phyloP scores from a whole-genome alignment of 2,329 filamentous ascomycete species.

The Venturia aucupariae region DNA sequence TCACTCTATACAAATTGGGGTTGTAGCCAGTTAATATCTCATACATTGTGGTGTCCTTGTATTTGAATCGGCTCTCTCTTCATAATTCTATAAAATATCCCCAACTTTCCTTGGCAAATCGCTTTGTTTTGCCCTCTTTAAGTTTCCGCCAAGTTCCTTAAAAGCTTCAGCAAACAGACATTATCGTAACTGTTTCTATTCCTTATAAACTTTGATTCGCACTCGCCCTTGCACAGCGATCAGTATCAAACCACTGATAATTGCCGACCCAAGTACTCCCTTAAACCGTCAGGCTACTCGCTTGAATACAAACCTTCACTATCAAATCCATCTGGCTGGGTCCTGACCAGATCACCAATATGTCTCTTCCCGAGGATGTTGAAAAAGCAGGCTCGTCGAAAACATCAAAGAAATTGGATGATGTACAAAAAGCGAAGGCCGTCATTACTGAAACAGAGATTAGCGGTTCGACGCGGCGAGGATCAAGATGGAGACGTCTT shows the following conservation, averaged over 20 bases:
- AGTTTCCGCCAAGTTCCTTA: not conserved
- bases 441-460: not conserved
- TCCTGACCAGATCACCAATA: not conserved
- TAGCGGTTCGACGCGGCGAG: not conserved
- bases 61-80: not conserved
- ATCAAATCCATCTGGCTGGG: not conserved
- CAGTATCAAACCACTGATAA: too few species aligned
- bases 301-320: not conserved
- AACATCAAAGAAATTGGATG: not conserved
- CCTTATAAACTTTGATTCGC: not conserved
- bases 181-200: not conserved
- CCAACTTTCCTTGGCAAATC: not conserved
- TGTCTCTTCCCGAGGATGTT: not conserved
- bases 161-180: not conserved
- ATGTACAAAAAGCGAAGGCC: not conserved
- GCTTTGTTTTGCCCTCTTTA: not conserved
- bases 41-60: not conserved
- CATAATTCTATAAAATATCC: too few species aligned
- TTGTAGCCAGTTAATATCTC: not conserved
- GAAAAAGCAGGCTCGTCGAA: not conserved
- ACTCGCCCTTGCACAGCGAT: not conserved
- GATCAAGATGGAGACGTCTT: not conserved
- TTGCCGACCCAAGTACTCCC: too few species aligned
- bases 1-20: conserved; percentile 1
- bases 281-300: not conserved